phyloP scores from a whole-genome alignment of 2,329 filamentous ascomycete genomes.

The Trichoderma sp. region DNA sequence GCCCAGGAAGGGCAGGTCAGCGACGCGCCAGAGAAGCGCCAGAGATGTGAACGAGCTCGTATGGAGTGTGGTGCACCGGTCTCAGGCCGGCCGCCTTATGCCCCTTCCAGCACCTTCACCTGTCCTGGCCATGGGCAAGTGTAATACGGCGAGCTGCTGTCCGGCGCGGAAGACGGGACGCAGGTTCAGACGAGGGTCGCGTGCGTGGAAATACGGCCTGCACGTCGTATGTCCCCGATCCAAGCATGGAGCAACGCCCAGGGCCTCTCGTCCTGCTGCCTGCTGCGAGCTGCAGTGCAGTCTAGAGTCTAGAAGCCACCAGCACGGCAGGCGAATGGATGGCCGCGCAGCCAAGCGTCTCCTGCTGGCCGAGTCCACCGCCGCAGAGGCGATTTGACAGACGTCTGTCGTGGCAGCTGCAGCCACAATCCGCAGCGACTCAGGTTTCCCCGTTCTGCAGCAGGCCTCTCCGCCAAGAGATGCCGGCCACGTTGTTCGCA shows the following conservation, averaged over 20 bases:
- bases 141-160: neutral
- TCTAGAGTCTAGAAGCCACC: neutral
- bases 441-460: neutral
- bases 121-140: neutral
- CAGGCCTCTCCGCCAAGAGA: conserved; percentile 24
- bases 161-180: neutral
- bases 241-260: conserved; percentile 13
- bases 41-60: conserved; percentile 6
- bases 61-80: conserved; percentile 15
- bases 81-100: conserved; percentile 15
- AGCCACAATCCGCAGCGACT: neutral
- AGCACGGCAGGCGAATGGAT: conserved; percentile 9
- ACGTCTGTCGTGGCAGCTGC: neutral
- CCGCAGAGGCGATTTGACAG: neutral
- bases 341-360: neutral
- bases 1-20: conserved; percentile 23
- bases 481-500: conserved; percentile 20
- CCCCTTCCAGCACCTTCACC: neutral
- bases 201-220: conserved; percentile 17
- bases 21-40: conserved; percentile 7
- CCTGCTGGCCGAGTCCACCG: neutral
- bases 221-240: neutral
- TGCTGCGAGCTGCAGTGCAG: neutral
- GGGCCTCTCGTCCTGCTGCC: neutral
- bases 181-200: conserved; percentile 14